Conservation (phyloP, 2,329 filamentous ascomycete genomes). For the Sporothrix brunneoviolacea region DNA sequence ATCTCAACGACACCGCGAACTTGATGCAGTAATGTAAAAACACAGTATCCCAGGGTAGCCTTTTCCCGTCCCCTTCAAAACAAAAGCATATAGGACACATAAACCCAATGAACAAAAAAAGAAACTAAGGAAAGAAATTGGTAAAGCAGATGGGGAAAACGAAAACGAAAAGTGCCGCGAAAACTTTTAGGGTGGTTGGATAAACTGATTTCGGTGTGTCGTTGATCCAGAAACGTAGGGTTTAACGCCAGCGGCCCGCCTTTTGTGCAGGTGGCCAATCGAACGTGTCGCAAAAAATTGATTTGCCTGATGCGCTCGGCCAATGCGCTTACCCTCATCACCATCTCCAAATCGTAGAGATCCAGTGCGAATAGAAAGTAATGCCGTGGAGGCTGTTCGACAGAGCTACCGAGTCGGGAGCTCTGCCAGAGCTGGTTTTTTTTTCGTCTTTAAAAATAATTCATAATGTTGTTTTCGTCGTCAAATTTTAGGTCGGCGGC, state of each 20-base stretch:
- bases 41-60: constrained; percentile 2
- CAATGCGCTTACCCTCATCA: too few relatives aligned
- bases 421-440: constrained; percentile 3
- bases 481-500: background rate
- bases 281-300: background rate
- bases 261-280: background rate
- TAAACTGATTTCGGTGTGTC: too few relatives aligned
- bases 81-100: background rate
- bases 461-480: constrained; percentile 13
- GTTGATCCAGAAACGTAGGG: too few relatives aligned
- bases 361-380: too few relatives aligned
- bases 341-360: too few relatives aligned
- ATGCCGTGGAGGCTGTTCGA: too few relatives aligned
- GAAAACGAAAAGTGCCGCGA: constrained; percentile 3
- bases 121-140: background rate
- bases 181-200: constrained; percentile 6
- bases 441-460: constrained; percentile 5
- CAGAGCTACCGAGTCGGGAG: too few relatives aligned
- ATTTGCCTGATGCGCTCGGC: too few relatives aligned
- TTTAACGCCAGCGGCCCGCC: background rate
- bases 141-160: background rate
- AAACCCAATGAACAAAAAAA: background rate
- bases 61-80: constrained; percentile 5
- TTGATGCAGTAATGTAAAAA: constrained; percentile 8
- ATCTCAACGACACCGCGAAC: constrained; percentile 4